phyloP scores from a whole-genome alignment of 1,284 basidiomycete genomes.

The Flammula alnicola region DNA sequence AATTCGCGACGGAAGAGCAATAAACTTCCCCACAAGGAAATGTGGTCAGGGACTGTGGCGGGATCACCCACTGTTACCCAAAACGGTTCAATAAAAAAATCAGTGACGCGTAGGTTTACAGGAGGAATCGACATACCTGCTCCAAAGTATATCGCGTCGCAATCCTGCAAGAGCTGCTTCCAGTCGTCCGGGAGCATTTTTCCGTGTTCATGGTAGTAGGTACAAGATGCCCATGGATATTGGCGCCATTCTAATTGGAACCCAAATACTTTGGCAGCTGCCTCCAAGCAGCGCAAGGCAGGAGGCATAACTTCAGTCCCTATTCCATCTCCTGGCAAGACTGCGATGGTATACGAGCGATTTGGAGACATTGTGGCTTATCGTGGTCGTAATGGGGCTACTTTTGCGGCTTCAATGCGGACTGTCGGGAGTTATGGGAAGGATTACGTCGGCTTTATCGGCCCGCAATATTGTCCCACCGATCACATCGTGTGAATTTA shows the following conservation, averaged over 20 bases:
- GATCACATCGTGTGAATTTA: too few relatives aligned
- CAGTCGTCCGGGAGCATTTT: constrained; percentile 41
- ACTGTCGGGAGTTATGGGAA: background rate
- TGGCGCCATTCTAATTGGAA: constrained; percentile 39
- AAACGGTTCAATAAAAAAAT: constrained; percentile 9
- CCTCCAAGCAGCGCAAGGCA: constrained; percentile 43
- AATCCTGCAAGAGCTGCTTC: constrained; percentile 37
- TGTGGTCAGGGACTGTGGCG: constrained; percentile 55
- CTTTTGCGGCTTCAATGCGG: background rate
- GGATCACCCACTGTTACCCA: constrained; percentile 34
- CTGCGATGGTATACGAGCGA: constrained; percentile 51
- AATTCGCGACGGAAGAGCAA: constrained; percentile 56
- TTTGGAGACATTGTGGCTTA: constrained; percentile 10
- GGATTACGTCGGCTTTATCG: too few relatives aligned
- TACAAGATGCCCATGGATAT: constrained; percentile 41
- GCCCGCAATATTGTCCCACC: too few relatives aligned
- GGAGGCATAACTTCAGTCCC: constrained; percentile 55
- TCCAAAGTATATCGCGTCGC: constrained; percentile 45
- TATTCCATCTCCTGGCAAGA: constrained; percentile 63
- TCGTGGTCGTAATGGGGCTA: too few relatives aligned
- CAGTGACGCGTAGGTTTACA: background rate
- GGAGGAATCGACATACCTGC: constrained; percentile 33
- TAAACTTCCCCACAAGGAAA: constrained; percentile 58
- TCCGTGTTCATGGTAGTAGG: constrained; percentile 40
- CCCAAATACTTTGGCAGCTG: constrained; percentile 37